Base-by-base conservation (phyloP, 2,329 filamentous ascomycete species). In the Stemphylium beticola region DNA sequence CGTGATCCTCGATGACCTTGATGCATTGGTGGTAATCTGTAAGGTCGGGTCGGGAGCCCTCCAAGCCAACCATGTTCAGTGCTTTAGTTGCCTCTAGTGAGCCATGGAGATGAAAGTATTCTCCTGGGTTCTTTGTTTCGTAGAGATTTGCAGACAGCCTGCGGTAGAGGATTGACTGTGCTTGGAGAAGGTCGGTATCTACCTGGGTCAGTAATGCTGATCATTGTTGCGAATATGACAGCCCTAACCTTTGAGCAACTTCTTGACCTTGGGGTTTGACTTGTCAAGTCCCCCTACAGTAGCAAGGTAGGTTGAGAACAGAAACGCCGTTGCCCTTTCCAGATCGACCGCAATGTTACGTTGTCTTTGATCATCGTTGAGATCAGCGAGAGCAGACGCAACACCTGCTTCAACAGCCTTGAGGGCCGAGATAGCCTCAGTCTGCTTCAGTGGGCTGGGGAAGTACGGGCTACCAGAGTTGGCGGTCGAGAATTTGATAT, bases 61-160 rank as follows among this genome's bases (percentile, higher is more conserved):
- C 82, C 4, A 91, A 75, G 0, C 87, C 88, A 61, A 91, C 82
- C 87, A 91, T 91, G 39, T 83, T 80, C 24, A 91, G 76, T 0
- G 87, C 89, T 7, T 83, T 87, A 9, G 84, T 86, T 3, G 89
- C 88, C 62, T 91, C 88, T 0, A 92, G 75, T 0, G 88, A 91
- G 39, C 89, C 88, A 68, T 91, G 89, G 22, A 91, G 88, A 66
- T 92, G 89, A 67, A 89, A 92, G 66, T 85, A 91, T 67, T 87
- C 81, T n/a, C 83, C 84, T 1, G 79, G 75, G n/a, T 79, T 81
- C 68, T 85, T 87, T 8, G 88, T 90, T 64, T 83, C 80, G 74
- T 91, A 91, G 1, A 91, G 75, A 57, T 90, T 90, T 12, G 88
- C 88, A 10, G 88, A 89, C 73, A 91, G 81, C 57, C 89, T 85